phyloP scores from a whole-genome alignment of 306 rosid genomes.

The Lupinus albus region DNA sequence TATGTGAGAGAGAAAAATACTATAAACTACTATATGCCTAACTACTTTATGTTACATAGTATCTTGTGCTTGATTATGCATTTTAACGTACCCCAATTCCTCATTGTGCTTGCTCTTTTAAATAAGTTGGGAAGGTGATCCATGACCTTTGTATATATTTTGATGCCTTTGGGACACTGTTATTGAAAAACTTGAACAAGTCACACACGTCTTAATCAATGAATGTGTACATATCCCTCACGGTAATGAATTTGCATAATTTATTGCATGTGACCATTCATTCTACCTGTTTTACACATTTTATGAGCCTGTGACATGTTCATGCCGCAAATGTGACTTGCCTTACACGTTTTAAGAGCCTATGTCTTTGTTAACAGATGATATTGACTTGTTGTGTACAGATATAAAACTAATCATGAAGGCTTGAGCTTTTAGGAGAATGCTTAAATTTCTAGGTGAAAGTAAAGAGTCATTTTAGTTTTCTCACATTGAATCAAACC shows the following conservation, averaged over 20 bases:
- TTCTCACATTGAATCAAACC: not conserved
- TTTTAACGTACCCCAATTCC: not conserved
- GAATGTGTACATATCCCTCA: not conserved
- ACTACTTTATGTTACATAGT: conserved; percentile 14
- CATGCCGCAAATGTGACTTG: not conserved
- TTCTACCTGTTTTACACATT: not conserved
- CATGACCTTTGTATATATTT: no score
- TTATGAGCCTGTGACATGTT: not conserved
- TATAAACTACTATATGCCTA: conserved; percentile 23
- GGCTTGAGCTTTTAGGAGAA: not conserved
- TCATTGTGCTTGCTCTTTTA: not conserved
- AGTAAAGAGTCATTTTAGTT: no score
- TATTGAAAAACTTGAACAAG: not conserved
- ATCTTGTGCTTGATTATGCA: conserved; percentile 20
- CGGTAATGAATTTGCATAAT: not conserved
- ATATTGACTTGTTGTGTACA: not conserved
- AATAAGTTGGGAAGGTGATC: not conserved
- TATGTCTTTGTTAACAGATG: not conserved
- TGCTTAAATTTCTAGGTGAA: not conserved
- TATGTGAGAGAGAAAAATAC: conserved; percentile 3
- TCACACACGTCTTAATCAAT: not conserved
- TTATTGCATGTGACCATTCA: conserved; percentile 1
- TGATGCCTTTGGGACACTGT: conserved; percentile 6
- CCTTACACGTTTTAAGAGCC: not conserved
- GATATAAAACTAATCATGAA: not conserved